Base-by-base conservation (phyloP, 352 stramenopile genomes). In the Lagenidium giganteum region DNA sequence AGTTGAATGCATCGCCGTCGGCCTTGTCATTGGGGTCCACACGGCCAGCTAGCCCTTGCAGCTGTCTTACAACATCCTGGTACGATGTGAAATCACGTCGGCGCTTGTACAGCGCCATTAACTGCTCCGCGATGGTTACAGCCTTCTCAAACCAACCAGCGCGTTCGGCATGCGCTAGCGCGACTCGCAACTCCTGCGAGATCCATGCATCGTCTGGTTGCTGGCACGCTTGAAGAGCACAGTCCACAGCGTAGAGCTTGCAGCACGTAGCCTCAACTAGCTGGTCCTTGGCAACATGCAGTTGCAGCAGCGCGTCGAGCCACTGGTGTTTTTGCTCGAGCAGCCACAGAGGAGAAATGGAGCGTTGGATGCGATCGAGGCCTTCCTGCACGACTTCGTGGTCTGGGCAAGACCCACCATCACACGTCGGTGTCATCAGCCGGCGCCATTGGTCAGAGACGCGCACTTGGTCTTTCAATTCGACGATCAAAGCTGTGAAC, bases 361-460 rank as follows among this genome's bases (percentile, higher is more conserved):
- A 64, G 9, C 71, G 47, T 8, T 73, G 45, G 9, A 88, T 43
- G 1, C 51, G 50, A 24, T 72, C 61, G 1, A 87, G 20, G 0
- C 54, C 79, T 51, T 91, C 75, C 61, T 87, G 70, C n/a, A 91
- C 65, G 16, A 70, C 68, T 46, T 91, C 78, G 8, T 59, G 62
- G 33, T 87, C 71, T 7, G 67, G n/a, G n/a, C n/a, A n/a, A n/a
- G n/a, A n/a, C n/a, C n/a, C n/a, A n/a, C n/a, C n/a, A n/a, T n/a
- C n/a, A 38, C 13, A 50, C 33, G 17, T 30, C 44, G 42, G 23
- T 17, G 14, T 54, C 35, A 8, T 45, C 43, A 13, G 61, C 51
- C 27, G 37, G 25, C 63, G 51, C 73, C 76, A 88, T 29, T 63
- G 62, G 20, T 85, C 70, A 17, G 70, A 86, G 0, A 75, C 58